Evolutionary conservation across 495 filamentous ascomycete genomes (phyloP).

Genomic region (Hypoxylon trugodes): DNA sequence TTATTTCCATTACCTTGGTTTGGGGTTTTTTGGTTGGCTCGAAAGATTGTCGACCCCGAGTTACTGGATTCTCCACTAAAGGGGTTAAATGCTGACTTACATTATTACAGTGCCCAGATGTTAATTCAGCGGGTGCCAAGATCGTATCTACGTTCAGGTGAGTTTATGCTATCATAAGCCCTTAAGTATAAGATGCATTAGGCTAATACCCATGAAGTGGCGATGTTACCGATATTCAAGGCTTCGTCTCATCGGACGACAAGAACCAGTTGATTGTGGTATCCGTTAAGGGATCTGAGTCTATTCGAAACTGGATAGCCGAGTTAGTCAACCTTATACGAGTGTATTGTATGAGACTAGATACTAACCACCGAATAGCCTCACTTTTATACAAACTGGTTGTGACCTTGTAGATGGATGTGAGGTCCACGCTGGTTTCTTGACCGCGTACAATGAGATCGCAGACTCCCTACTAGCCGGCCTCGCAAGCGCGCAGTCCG

Average conservation of each 20-base stretch:
- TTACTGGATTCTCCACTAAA: too few species aligned
- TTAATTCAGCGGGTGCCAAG: conserved; percentile 65
- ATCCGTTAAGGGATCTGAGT: conserved; percentile 72
- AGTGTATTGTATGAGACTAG: not conserved
- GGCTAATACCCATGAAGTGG: conserved; percentile 50
- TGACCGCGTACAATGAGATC: conserved; percentile 49
- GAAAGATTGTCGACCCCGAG: too few species aligned
- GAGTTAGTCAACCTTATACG: conserved; percentile 56
- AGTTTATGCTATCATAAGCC: conserved; percentile 15
- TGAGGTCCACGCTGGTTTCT: conserved; percentile 52
- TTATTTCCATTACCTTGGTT: too few species aligned
- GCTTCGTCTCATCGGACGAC: conserved; percentile 73
- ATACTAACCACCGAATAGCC: conserved; percentile 29
- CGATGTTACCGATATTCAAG: conserved; percentile 66
- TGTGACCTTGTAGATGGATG: conserved; percentile 48
- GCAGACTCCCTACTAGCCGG: conserved; percentile 23
- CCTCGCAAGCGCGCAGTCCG: conserved; percentile 38
- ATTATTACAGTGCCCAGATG: conserved; percentile 73
- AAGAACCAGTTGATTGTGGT: conserved; percentile 70
- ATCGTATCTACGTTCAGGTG: conserved; percentile 69
- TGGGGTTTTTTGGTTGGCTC: too few species aligned
- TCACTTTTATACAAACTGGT: conserved; percentile 43
- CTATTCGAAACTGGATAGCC: conserved; percentile 71
- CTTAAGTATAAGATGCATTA: not conserved
- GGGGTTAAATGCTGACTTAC: too few species aligned